These are phyloP conservation scores for Mycena olivaceomarginata DNA, from an alignment of 768 basidiomycete species.

Conservation along the genomic window DNA sequence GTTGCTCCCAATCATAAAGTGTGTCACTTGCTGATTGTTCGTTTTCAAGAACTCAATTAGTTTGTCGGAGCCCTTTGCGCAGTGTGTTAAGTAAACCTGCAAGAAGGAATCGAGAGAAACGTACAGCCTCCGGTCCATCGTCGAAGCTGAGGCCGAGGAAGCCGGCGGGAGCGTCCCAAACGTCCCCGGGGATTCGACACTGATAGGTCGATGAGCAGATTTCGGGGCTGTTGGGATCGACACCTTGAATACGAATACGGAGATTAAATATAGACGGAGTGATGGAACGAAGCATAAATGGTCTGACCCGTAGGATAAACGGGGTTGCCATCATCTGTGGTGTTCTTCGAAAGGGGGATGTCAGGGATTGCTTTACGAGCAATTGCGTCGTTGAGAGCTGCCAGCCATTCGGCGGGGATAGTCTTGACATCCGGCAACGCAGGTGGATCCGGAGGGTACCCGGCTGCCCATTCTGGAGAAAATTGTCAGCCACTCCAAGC, in stretches of 20 bases:
- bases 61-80: constrained; percentile 57
- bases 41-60: constrained; percentile 82
- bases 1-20: constrained; percentile 93
- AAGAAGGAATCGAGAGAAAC: neutral
- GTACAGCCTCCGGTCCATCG: constrained; percentile 79
- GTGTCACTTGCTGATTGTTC: constrained; percentile 82
- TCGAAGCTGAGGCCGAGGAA: constrained; percentile 83
- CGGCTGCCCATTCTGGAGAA: constrained; percentile 23
- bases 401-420: constrained; percentile 30
- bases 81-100: neutral
- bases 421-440: constrained; percentile 11
- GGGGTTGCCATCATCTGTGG: constrained; percentile 53
- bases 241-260: neutral
- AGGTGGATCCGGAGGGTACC: constrained; percentile 35
- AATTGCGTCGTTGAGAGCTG: constrained; percentile 77
- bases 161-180: constrained; percentile 87
- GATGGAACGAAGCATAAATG: neutral
- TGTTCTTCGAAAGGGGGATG: constrained; percentile 69
- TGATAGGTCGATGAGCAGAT: constrained; percentile 78
- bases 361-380: constrained; percentile 84
- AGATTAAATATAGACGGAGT: neutral
- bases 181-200: constrained; percentile 64
- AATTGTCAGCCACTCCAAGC: neutral
- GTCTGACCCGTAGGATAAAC: constrained; percentile 63
- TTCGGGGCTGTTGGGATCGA: constrained; percentile 62